Evolutionary conservation across 1,139 yeast species (phyloP), one percentile per base, ranked within the genome.

Genomic region (Hemisphaericaspora xylanilytica): DNA sequence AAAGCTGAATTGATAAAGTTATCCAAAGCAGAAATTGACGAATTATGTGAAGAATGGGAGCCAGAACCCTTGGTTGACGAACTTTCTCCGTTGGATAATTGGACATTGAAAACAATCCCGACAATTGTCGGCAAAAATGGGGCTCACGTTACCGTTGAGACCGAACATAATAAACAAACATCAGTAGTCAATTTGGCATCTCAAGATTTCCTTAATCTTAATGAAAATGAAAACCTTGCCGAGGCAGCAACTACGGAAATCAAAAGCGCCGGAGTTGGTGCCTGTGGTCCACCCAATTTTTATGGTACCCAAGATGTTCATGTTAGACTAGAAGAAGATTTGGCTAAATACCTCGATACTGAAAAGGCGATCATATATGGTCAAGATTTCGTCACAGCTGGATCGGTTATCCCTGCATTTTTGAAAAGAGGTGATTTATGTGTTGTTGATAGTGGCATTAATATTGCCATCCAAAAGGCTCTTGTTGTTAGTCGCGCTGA

Each of bases 281-380:
- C 97, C 1, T 92, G 99, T 70, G 97, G 97, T 21, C 97, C 99
- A 3, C 96, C 97, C 31, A 95, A 95, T 44, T 92, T 92, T 53
- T 92, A 90, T 61, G 99, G 98, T 44, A 85, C 92, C 47, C 97
- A 89, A 62, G 97, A 89, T 58, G 89, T 83, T 27, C 98, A 92
- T 56, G 83, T 82, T 43, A 73, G 84, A 51, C 73, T 88, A 46
- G 96, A 90, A 59, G 81, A 81, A 51, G 84, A 81, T 48, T 66
- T 92, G 47, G 81, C 96, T 7, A 61, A 66, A 28, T 92, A 81
- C 53, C 75, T 90, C 48, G 89, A 85, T 18, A 75, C 87, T 5
- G 95, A 87, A 48, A 76, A 76, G 43, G 81, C 89, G 33, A 87
- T 92, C 44, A 69, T 92, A 38, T 92, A 92, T 56, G 96, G 97